Evolutionary conservation across 129 eudicot genomes (phyloP).

Genomic region (Saposhnikovia divaricata): DNA sequence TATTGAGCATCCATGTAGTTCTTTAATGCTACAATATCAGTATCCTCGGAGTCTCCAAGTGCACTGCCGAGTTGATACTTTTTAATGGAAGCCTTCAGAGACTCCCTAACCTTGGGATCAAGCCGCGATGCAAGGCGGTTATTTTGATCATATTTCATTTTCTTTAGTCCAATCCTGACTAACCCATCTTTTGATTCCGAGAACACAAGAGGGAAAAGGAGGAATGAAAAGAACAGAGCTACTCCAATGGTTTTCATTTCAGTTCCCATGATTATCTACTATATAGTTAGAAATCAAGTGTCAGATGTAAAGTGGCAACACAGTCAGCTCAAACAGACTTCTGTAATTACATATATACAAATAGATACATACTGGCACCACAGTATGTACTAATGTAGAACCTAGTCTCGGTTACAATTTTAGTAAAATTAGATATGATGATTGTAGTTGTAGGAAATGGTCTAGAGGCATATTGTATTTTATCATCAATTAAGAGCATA

Average conservation of each 20-base stretch:
- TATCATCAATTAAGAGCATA: background rate
- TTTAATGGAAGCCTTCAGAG: conserved; percentile 23
- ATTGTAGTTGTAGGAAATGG: background rate
- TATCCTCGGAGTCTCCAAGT: conserved; percentile 24
- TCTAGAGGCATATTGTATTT: background rate
- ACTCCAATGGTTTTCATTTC: conserved; percentile 15
- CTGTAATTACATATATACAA: background rate
- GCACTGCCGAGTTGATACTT: conserved; percentile 19
- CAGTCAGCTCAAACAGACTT: background rate
- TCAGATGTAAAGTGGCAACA: background rate
- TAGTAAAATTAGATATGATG: background rate
- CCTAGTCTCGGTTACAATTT: background rate
- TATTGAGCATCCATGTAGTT: conserved; percentile 61
- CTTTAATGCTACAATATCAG: conserved; percentile 38
- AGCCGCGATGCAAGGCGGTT: conserved; percentile 26
- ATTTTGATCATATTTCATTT: conserved; percentile 27
- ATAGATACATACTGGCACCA: background rate
- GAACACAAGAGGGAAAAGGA: conserved; percentile 23
- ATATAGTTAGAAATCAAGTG: background rate
- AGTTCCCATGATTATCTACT: conserved; percentile 28
- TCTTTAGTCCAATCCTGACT: conserved; percentile 37
- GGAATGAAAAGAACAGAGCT: conserved; percentile 23
- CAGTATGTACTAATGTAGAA: background rate
- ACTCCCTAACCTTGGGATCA: conserved; percentile 19
- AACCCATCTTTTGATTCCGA: conserved; percentile 36